These are phyloP conservation scores for Euptelea pleiosperma DNA, from an alignment of 164 flowering plant genomes.

Conservation along the genomic window DNA sequence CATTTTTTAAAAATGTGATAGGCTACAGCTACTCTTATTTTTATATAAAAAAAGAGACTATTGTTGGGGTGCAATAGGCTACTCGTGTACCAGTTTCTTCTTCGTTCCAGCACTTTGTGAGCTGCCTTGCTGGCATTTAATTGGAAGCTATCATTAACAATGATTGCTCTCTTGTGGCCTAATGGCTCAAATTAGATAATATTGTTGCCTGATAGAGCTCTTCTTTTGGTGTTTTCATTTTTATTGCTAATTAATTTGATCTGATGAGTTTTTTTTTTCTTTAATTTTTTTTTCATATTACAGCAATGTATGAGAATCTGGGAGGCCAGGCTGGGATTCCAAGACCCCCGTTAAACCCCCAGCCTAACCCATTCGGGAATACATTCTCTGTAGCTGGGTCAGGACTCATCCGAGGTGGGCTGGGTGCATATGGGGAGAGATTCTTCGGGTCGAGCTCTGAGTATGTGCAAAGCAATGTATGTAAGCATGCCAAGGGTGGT, in stretches of 20 bases:
- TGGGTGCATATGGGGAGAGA: conserved; percentile 89
- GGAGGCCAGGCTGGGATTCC: conserved; percentile 56
- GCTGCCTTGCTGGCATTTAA: too few species aligned
- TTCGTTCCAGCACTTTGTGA: too few species aligned
- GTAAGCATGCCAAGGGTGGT: conserved; percentile 18
- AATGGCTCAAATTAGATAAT: too few species aligned
- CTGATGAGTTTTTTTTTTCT: conserved; percentile 4
- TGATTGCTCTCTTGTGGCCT: too few species aligned
- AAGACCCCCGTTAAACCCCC: conserved; percentile 42
- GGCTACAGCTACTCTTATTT: too few species aligned
- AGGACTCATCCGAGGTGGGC: conserved; percentile 72
- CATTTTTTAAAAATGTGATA: too few species aligned
- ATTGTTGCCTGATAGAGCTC: too few species aligned
- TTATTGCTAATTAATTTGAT: background rate
- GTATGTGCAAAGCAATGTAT: conserved; percentile 92
- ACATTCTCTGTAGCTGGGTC: conserved; percentile 76
- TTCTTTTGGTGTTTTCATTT: too few species aligned
- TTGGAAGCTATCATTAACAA: too few species aligned
- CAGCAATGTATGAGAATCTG: conserved; percentile 61
- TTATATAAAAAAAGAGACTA: too few species aligned
- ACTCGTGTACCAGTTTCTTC: too few species aligned
- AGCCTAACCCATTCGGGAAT: conserved; percentile 68
- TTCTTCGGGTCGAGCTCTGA: conserved; percentile 86
- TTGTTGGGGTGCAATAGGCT: too few species aligned
- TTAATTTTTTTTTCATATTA: conserved; percentile 8